Evolutionary conservation across 768 basidiomycete genomes (phyloP).

Genomic region (Termitomyces sp.): DNA sequence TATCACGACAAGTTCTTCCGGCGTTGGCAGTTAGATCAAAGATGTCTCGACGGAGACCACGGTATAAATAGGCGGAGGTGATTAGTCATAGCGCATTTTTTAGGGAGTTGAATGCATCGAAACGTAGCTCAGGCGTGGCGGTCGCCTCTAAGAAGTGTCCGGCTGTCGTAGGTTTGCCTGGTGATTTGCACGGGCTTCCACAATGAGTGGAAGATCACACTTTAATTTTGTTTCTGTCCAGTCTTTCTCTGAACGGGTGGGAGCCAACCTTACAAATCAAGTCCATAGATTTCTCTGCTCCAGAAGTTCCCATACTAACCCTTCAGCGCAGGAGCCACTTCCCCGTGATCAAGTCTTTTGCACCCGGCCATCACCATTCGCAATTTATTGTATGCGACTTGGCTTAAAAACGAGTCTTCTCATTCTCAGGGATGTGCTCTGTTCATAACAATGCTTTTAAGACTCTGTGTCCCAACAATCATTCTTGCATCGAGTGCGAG

Average conservation of each 20-base stretch:
- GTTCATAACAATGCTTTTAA: constrained; percentile 1
- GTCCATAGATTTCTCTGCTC: not conserved
- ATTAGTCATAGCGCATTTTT: not conserved
- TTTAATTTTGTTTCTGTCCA: not conserved
- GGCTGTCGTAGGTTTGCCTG: not conserved
- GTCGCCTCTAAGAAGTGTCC: not conserved
- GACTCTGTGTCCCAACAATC: not conserved
- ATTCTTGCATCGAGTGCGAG: not conserved
- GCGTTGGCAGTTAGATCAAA: not conserved
- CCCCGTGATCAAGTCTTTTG: constrained; percentile 4
- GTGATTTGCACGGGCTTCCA: not conserved
- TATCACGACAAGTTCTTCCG: not conserved
- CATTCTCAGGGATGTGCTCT: constrained; percentile 12
- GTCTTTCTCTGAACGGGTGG: not conserved
- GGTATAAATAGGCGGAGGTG: not conserved
- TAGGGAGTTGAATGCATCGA: not conserved
- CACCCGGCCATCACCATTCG: not conserved
- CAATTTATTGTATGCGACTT: not conserved
- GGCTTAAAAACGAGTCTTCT: not conserved
- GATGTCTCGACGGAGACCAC: not conserved
- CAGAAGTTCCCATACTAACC: not conserved
- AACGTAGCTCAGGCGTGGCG: not conserved
- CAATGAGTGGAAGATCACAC: not conserved
- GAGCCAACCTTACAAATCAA: not conserved
- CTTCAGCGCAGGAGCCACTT: not conserved